Percentiles rank a stretch among this genome's conserved stretches.
These are phyloP conservation scores for Aspergillus hancockii DNA, from an alignment of 495 filamentous ascomycete genomes.

Conservation along the genomic window DNA sequence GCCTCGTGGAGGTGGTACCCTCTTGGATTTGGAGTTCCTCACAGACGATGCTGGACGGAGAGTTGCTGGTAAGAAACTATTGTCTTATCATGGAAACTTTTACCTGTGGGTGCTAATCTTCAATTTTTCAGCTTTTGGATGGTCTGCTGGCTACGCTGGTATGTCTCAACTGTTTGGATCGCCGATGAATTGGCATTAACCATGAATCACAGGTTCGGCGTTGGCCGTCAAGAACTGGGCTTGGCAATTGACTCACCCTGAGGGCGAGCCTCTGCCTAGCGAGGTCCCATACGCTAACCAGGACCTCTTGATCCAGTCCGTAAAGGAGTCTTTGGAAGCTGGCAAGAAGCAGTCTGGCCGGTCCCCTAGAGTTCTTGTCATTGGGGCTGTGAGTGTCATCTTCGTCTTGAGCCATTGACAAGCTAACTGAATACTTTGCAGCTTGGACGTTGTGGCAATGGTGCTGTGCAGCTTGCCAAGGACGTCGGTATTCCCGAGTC, in stretches of 20 bases:
- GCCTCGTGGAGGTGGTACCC: constrained; percentile 75
- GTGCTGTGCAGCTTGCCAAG: constrained; percentile 77
- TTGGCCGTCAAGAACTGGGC: constrained; percentile 85
- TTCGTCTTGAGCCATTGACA: background rate
- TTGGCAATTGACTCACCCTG: constrained; percentile 75
- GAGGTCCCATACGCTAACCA: constrained; percentile 78
- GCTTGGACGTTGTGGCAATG: constrained; percentile 83
- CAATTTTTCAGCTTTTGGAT: constrained; percentile 56
- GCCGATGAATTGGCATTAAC: background rate
- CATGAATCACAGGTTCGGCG: constrained; percentile 49
- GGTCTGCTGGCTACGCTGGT: constrained; percentile 80
- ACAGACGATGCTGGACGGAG: constrained; percentile 73
- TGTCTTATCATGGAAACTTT: constrained; percentile 27
- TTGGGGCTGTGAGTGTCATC: constrained; percentile 52
- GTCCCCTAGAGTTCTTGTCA: constrained; percentile 57
- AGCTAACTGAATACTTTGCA: constrained; percentile 18
- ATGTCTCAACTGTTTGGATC: constrained; percentile 2
- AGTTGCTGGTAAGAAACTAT: constrained; percentile 58
- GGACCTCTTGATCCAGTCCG: constrained; percentile 66
- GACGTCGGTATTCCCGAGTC: constrained; percentile 73
- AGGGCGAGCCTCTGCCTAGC: constrained; percentile 61
- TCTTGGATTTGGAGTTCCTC: constrained; percentile 93
- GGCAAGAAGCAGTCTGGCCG: constrained; percentile 56
- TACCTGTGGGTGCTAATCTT: constrained; percentile 11
- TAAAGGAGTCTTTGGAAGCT: constrained; percentile 65